These are phyloP conservation scores for Neurospora sp. DNA, from an alignment of 495 filamentous ascomycete genomes.

Conservation along the genomic window DNA sequence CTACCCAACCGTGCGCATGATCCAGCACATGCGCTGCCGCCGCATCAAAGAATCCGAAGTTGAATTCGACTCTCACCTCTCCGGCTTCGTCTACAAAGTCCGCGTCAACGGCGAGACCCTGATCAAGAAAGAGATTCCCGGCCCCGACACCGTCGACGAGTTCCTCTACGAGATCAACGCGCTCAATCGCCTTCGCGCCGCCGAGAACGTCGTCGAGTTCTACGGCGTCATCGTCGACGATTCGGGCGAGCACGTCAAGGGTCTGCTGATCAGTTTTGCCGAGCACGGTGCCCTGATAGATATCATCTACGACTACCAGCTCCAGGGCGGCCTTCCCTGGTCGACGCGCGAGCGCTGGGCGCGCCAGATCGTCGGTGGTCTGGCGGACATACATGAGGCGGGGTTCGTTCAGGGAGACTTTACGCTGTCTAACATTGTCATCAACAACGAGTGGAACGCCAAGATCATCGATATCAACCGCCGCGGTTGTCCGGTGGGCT, in stretches of 20 bases:
- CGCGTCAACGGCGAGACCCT: conserved; percentile 52
- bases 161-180: conserved; percentile 98
- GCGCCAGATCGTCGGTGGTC: conserved; percentile 78
- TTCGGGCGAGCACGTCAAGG: conserved; percentile 63
- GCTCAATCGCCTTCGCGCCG: conserved; percentile 62
- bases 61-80: conserved; percentile 83
- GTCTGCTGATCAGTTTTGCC: conserved; percentile 82
- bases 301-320: conserved; percentile 67
- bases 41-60: conserved; percentile 62
- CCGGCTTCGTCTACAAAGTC: conserved; percentile 97
- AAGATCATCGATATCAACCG: conserved; percentile 99
- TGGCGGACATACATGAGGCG: conserved; percentile 88
- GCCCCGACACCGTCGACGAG: conserved; percentile 91
- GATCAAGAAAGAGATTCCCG: conserved; percentile 98
- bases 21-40: conserved; percentile 64
- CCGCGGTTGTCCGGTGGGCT: conserved; percentile 88
- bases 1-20: conserved; percentile 66
- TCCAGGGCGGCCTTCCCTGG: conserved; percentile 52
- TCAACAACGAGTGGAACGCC: conserved; percentile 74
- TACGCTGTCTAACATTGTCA: conserved; percentile 93
- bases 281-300: conserved; percentile 85
- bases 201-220: conserved; percentile 74
- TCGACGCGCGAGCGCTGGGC: conserved; percentile 79
- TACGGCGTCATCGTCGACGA: conserved; percentile 86
- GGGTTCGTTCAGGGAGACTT: conserved; percentile 98